Conservation (phyloP, 148 eudicot species). For the Camellia lanceoleosa region DNA sequence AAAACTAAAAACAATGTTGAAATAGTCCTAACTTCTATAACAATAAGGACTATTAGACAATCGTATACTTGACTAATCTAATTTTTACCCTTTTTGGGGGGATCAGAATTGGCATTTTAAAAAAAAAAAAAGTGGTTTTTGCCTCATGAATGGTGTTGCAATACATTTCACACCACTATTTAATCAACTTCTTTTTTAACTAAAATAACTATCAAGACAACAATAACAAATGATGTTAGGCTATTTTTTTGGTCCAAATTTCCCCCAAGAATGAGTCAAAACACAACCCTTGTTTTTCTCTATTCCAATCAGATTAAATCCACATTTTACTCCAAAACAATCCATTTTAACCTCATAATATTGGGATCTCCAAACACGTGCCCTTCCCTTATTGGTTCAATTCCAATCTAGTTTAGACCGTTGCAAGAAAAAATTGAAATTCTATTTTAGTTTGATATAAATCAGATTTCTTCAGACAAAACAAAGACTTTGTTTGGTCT, state of each 20-base stretch:
- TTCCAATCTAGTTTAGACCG: constrained; percentile 17
- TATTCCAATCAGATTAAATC: constrained; percentile 14
- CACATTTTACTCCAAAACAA: constrained; percentile 9
- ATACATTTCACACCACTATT: neutral
- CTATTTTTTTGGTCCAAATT: neutral
- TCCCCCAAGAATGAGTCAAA: constrained; percentile 17
- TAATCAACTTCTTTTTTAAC: constrained; percentile 1
- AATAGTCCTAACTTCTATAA: too few species aligned
- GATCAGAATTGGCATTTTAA: neutral
- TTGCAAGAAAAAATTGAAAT: constrained; percentile 14
- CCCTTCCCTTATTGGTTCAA: constrained; percentile 16
- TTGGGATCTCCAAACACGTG: constrained; percentile 49
- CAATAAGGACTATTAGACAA: too few species aligned
- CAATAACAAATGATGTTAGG: neutral
- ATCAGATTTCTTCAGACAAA: constrained; percentile 17
- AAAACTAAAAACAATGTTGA: too few species aligned
- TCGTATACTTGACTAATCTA: too few species aligned
- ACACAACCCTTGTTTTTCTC: constrained; percentile 31
- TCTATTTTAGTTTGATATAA: constrained; percentile 19
- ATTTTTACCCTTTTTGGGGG: neutral
- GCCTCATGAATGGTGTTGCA: neutral
- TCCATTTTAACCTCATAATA: constrained; percentile 20
- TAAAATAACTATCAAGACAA: neutral
- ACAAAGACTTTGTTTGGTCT: constrained; percentile 23
- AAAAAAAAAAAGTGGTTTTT: too few species aligned